These are phyloP conservation scores for Lodderomyces parapsilosis DNA, from an alignment of 1,139 yeast species.

Conservation along the genomic window DNA sequence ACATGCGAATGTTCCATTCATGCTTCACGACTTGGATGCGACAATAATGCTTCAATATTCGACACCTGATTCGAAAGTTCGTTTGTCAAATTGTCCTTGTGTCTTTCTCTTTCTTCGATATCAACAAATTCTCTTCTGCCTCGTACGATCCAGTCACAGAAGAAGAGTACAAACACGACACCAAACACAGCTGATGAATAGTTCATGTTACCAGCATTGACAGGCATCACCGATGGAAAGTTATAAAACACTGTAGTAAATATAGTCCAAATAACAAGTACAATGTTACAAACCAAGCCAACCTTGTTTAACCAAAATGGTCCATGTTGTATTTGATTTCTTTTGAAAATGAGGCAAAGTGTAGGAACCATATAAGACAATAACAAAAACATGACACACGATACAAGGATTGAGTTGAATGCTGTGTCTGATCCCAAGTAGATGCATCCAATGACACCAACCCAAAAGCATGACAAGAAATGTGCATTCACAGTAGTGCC, in stretches of 20 bases:
- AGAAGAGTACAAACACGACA: conserved; percentile 29
- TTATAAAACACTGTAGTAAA: conserved; percentile 43
- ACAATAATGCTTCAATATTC: conserved; percentile 24
- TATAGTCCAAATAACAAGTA: conserved; percentile 37
- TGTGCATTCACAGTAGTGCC: conserved; percentile 40
- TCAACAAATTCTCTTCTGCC: conserved; percentile 34
- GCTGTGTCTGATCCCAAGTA: conserved; percentile 45
- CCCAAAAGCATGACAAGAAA: conserved; percentile 34
- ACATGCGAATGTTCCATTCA: not conserved
- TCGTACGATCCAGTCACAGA: conserved; percentile 37
- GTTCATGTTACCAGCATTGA: conserved; percentile 43
- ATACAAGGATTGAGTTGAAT: conserved; percentile 39
- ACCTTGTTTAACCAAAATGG: conserved; percentile 51
- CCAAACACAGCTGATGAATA: conserved; percentile 44
- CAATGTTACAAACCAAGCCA: conserved; percentile 18
- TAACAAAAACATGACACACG: conserved; percentile 36
- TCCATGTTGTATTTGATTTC: conserved; percentile 36
- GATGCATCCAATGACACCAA: conserved; percentile 37
- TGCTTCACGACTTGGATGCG: conserved; percentile 9
- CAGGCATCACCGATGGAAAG: conserved; percentile 47
- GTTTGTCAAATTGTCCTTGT: conserved; percentile 24
- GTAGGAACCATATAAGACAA: conserved; percentile 37
- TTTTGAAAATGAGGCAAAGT: conserved; percentile 30
- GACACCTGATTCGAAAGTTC: conserved; percentile 28
- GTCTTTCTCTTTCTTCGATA: conserved; percentile 23